Percentiles rank a stretch among this genome's conserved stretches.
phyloP scores from a whole-genome alignment of 2,329 filamentous ascomycete species.

The Mycosphaerelloides madeirae region DNA sequence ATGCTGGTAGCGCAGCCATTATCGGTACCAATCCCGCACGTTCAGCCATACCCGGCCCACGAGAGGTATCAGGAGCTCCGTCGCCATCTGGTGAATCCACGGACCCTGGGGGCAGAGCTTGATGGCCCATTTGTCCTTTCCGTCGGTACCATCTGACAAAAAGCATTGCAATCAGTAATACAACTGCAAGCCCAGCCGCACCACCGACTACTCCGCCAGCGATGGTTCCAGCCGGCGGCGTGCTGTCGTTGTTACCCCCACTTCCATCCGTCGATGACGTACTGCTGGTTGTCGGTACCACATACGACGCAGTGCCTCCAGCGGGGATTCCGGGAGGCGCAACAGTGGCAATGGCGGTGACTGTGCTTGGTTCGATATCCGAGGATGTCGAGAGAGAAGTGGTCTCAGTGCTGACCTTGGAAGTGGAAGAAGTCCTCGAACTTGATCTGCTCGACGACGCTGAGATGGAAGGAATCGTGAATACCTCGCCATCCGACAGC shows the following conservation, averaged over 20 bases:
- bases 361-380: conserved; percentile 5
- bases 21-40: conserved; percentile 36
- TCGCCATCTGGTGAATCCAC: conserved; percentile 10
- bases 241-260: conserved; percentile 10
- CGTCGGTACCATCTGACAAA: conserved; percentile 50
- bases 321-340: conserved; percentile 5
- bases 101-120: conserved; percentile 24
- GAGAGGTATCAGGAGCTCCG: conserved; percentile 6
- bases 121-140: conserved; percentile 19
- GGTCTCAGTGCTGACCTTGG: conserved; percentile 3
- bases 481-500: conserved; percentile 19
- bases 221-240: conserved; percentile 48
- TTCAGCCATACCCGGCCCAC: conserved; percentile 38
- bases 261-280: conserved; percentile 4
- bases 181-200: conserved; percentile 52
- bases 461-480: conserved; percentile 20
- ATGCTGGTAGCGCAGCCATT: conserved; percentile 34
- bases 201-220: conserved; percentile 61
- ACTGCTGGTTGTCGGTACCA: conserved; percentile 10
- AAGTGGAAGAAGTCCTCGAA: background rate
- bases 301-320: conserved; percentile 6
- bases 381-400: conserved; percentile 1
- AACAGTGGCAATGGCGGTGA: conserved; percentile 13
- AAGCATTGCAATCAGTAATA: conserved; percentile 49
- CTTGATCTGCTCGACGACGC: conserved; percentile 8